Evolutionary conservation across 345 rosid genomes (phyloP), one percentile per base, ranked within the genome.

Genomic region (Eucalyptus regnans): DNA sequence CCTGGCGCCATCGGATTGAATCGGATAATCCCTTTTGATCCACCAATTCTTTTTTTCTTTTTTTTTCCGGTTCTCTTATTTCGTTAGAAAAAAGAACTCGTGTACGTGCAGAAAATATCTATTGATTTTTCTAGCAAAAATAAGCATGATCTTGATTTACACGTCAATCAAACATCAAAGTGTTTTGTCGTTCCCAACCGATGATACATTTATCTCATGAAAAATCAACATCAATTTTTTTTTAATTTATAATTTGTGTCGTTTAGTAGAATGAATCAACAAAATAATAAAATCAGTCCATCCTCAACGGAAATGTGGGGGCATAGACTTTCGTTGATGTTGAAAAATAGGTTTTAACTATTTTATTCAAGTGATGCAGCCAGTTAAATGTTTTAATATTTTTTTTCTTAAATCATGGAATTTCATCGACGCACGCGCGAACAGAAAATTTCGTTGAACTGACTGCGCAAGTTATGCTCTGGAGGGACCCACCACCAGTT

Each of bases 171-270:
- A 16, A 68, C 17, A 8, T 31, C 7, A 4, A 8, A 31, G 2
- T 7, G 0, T 16, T 13, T 5, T 12, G 3, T 16, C 2, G 0
- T 5, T 4, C 22, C 4, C 10, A 7, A 64, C 0, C 1, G 3
- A n/a, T 68, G 2, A 0, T 9, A 1, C 0, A 37, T 33, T 33
- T 71, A 17, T 8, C 7, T 37, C 1, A 2, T 3, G 6, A 37
- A 3, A 14, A 64, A 4, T 64, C 41, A n/a, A 51, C 22, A 51
- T 1, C 9, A 7, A 1, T 13, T 3, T 6, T 62, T 7, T 13
- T 12, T 33, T 33, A 4, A 64, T 13, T 14, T 13, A 64, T n/a
- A 12, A 12, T 64, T 13, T 7, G 5, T 7, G 33, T 7, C 2
- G 9, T 7, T 64, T 64, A 4, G 23, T 1, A 5, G 0, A 33